A percentile compares a stretch with the other conserved stretches of the same genome.
Evolutionary conservation across 1,139 yeast genomes (phyloP).

Genomic region (Hyphopichia fennica): DNA sequence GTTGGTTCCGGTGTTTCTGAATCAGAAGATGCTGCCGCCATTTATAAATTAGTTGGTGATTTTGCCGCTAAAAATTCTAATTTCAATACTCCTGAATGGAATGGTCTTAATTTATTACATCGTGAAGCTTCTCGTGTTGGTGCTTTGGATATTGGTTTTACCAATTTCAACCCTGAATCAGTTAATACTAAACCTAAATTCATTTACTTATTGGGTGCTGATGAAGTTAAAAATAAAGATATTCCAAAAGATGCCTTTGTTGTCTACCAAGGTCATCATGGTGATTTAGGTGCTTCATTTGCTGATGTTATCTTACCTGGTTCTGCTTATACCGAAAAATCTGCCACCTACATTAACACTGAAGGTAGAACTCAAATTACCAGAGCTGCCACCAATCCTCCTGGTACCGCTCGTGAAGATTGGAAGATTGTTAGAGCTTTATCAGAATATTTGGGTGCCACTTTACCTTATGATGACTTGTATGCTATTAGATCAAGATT

Average conservation of each 20-base stretch:
- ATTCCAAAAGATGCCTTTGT: slow-evolving; percentile 87
- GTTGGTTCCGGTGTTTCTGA: slow-evolving; percentile 82
- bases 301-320: slow-evolving; percentile 90
- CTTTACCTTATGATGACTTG: slow-evolving; percentile 77
- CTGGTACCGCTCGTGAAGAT: slow-evolving; percentile 90
- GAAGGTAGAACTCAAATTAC: slow-evolving; percentile 89
- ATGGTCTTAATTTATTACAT: slow-evolving; percentile 77
- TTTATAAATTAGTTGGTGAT: slow-evolving; percentile 61
- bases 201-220: slow-evolving; percentile 82
- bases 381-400: slow-evolving; percentile 88
- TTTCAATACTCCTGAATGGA: slow-evolving; percentile 76
- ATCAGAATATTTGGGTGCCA: slow-evolving; percentile 70
- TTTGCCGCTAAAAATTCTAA: slow-evolving; percentile 60
- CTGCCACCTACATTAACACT: slow-evolving; percentile 86
- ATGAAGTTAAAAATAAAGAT: slow-evolving; percentile 67
- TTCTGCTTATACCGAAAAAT: slow-evolving; percentile 85
- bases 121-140: slow-evolving; percentile 88
- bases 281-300: slow-evolving; percentile 84
- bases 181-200: slow-evolving; percentile 63
- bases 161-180: slow-evolving; percentile 51
- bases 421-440: slow-evolving; percentile 88
- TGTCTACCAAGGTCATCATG: slow-evolving; percentile 90
- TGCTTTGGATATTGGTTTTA: slow-evolving; percentile 83
- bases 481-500: slow-evolving; percentile 70
- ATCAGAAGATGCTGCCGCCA: slow-evolving; percentile 62